Percentiles rank a stretch among this genome's conserved stretches.
phyloP scores from a whole-genome alignment of 1,139 yeast species.

The Citeromyces siamensis region DNA sequence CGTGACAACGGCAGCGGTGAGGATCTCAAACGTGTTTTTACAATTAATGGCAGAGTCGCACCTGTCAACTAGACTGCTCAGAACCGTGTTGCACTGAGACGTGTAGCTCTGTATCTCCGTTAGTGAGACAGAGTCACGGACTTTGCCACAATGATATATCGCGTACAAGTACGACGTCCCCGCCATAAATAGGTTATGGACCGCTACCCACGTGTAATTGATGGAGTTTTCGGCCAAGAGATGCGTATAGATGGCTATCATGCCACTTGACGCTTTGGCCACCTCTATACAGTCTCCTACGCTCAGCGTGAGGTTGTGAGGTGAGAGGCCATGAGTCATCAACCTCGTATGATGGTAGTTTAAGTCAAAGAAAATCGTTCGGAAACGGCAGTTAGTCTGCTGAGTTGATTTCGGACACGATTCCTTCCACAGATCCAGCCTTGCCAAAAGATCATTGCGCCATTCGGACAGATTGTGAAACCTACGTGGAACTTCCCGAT shows the following conservation, averaged over 20 bases:
- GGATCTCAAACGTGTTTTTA: slow-evolving; percentile 55
- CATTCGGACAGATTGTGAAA: slow-evolving; percentile 38
- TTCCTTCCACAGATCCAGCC: slow-evolving; percentile 40
- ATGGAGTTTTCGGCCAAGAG: slow-evolving; percentile 43
- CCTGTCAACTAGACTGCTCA: slow-evolving; percentile 48
- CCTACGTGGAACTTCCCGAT: slow-evolving; percentile 55
- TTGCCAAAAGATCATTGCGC: slow-evolving; percentile 32
- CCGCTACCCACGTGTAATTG: slow-evolving; percentile 91
- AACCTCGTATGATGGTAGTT: slow-evolving; percentile 71
- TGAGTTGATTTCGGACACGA: slow-evolving; percentile 42
- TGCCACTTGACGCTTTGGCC: slow-evolving; percentile 52
- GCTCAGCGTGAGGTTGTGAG: slow-evolving; percentile 45
- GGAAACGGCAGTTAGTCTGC: slow-evolving; percentile 67
- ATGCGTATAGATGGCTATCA: slow-evolving; percentile 50
- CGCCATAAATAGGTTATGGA: slow-evolving; percentile 80
- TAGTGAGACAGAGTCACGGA: slow-evolving; percentile 31
- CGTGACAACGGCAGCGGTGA: slow-evolving; percentile 61
- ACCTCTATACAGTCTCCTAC: slow-evolving; percentile 41
- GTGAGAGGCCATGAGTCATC: slow-evolving; percentile 66
- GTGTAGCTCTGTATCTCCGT: slow-evolving; percentile 44
- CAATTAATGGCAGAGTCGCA: slow-evolving; percentile 76
- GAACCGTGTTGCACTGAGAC: slow-evolving; percentile 44
- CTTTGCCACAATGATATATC: slow-evolving; percentile 51
- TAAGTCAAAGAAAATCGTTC: slow-evolving; percentile 52
- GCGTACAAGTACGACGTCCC: slow-evolving; percentile 77